Base-by-base conservation (phyloP, 1,284 basidiomycete genomes). In the Pyrrhoderma noxium region DNA sequence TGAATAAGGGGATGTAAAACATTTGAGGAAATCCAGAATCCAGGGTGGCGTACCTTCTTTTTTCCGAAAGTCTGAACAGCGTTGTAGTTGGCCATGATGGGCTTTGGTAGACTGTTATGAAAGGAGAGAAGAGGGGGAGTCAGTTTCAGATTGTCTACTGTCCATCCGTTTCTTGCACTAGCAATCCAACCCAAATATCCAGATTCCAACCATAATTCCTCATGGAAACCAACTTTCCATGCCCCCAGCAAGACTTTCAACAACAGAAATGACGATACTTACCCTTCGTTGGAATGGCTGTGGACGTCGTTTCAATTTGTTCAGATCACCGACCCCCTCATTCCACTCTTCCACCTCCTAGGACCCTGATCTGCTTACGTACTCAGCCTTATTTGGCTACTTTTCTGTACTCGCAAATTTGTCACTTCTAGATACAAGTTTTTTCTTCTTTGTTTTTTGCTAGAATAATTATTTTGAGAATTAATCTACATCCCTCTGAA, bases 21-120 rank as follows among this genome's bases (percentile, higher is more conserved):
- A 49, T 25, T 54, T n/a, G n/a, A n/a, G n/a, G n/a, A n/a, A n/a
- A n/a, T n/a, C n/a, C n/a, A n/a, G n/a, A n/a, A n/a, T n/a, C n/a
- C n/a, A n/a, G n/a, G n/a, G n/a, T n/a, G n/a, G n/a, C n/a, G 59
- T 66, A 80, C 89, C 86, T 95, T 95, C 85, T 96, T 96, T 89
- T 96, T 96, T 73, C 93, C 93, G 74, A 96, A 96, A 59, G 90
- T 93, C 71, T 96, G 93, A 62, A 96, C 92, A 76, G 91, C 88
- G 74, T 89, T 88, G 62, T 71, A 70, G 70, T 82, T 73, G 65
- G 82, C 77, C 85, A 89, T 89, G 71, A 71, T 79, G 64, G 57
- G 55, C 62, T 37, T 46, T 34, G 45, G 49, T 56, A 51, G 49
- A 47, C 51, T 38, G 51, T 54, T 59, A n/a, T n/a, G n/a, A n/a